phyloP scores from a whole-genome alignment of 1,284 basidiomycete genomes.

The Volvariella volvacea region DNA sequence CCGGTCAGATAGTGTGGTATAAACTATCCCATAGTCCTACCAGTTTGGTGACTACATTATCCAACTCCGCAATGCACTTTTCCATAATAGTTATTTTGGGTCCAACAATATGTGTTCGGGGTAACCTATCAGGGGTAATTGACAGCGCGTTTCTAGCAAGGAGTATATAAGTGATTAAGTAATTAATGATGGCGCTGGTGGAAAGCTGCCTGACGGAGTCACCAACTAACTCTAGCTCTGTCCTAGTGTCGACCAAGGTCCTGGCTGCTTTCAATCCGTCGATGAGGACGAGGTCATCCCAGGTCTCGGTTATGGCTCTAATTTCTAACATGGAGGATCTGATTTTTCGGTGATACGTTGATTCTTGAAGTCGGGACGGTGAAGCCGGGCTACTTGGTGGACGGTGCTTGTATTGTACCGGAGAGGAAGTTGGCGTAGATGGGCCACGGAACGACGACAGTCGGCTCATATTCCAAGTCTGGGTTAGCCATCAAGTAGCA shows the following conservation, averaged over 20 bases:
- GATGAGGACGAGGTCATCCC: slow-evolving; percentile 71
- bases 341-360: slow-evolving; percentile 69
- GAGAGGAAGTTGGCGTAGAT: slow-evolving; percentile 64
- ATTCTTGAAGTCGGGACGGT: slow-evolving; percentile 50
- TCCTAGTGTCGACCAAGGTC: slow-evolving; percentile 62
- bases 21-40: slow-evolving; percentile 27
- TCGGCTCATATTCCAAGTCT: slow-evolving; percentile 42
- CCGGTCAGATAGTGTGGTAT: slow-evolving; percentile 1
- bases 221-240: slow-evolving; percentile 65
- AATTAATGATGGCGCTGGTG: slow-evolving; percentile 6
- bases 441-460: slow-evolving; percentile 72
- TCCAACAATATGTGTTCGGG: slow-evolving; percentile 48
- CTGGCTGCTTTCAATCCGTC: slow-evolving; percentile 66
- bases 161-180: slow-evolving; percentile 2
- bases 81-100: slow-evolving; percentile 67
- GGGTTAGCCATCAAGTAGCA: no score
- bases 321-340: slow-evolving; percentile 58
- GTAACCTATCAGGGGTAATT: slow-evolving; percentile 45
- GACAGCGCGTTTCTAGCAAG: slow-evolving; percentile 63
- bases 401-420: slow-evolving; percentile 36
- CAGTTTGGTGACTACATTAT: slow-evolving; percentile 52
- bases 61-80: slow-evolving; percentile 50
- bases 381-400: slow-evolving; percentile 37
- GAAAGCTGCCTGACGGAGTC: neutral
- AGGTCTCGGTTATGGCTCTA: slow-evolving; percentile 50